phyloP scores from a whole-genome alignment of 495 filamentous ascomycete genomes.

The Neurospora sp. region DNA sequence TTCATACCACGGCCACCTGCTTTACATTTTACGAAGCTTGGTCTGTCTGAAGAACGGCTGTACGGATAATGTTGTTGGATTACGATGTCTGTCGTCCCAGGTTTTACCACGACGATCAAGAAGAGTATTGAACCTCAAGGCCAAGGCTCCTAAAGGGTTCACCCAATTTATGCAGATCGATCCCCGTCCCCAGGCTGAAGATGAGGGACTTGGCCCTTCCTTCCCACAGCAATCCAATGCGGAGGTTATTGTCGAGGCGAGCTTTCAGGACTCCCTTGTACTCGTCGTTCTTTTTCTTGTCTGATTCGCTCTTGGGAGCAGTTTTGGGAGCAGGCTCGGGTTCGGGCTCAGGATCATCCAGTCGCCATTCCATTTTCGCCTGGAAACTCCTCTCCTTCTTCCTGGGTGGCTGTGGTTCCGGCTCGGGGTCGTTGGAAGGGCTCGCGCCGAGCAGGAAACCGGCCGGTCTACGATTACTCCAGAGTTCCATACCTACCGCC shows the following conservation, averaged over 20 bases:
- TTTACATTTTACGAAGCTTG: not conserved
- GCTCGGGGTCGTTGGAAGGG: conserved; percentile 6
- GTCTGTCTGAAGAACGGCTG: not conserved
- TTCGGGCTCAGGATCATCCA: conserved; percentile 31
- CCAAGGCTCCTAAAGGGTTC: conserved; percentile 67
- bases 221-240: conserved; percentile 84
- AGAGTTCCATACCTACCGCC: conserved; percentile 81
- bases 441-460: conserved; percentile 32
- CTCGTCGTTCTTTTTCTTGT: conserved; percentile 38
- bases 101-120: conserved; percentile 39
- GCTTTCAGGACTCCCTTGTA: conserved; percentile 85
- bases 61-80: not conserved
- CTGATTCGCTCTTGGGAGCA: not conserved
- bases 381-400: conserved; percentile 39
- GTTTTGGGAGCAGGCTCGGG: conserved; percentile 2
- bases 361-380: conserved; percentile 45
- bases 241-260: conserved; percentile 72
- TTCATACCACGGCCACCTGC: not conserved
- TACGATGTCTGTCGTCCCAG: not conserved
- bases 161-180: conserved; percentile 63
- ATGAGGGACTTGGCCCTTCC: conserved; percentile 85
- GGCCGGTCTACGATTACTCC: conserved; percentile 47
- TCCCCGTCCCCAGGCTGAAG: conserved; percentile 74
- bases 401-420: conserved; percentile 16
- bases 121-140: conserved; percentile 85